Percentiles rank a stretch among this genome's conserved stretches.
phyloP scores from a whole-genome alignment of 805 yeast genomes.

The Yamadazyma nakazawae region DNA sequence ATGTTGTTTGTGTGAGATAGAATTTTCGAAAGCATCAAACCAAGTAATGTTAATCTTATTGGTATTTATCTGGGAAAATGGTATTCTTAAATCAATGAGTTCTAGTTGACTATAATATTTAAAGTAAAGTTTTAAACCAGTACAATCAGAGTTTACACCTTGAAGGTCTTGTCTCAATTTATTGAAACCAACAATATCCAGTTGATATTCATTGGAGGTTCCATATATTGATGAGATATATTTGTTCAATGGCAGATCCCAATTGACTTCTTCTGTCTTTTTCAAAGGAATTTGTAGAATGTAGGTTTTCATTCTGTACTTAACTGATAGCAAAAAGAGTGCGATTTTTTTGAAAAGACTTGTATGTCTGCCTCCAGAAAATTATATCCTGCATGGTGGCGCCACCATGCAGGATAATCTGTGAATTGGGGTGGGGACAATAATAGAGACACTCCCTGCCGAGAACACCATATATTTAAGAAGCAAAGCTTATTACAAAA shows the following conservation, averaged over 20 bases:
- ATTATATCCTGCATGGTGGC: no score
- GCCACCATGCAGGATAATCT: no score
- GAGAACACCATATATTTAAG: no score
- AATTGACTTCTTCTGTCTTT: slow-evolving; percentile 57
- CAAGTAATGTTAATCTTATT: slow-evolving; percentile 64
- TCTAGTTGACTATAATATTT: slow-evolving; percentile 81
- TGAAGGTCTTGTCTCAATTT: slow-evolving; percentile 57
- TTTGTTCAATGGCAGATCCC: slow-evolving; percentile 57
- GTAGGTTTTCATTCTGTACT: slow-evolving; percentile 22
- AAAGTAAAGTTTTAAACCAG: slow-evolving; percentile 54
- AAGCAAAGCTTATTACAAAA: no score
- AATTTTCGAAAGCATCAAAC: slow-evolving; percentile 65
- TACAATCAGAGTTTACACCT: slow-evolving; percentile 42
- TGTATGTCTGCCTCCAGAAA: no score
- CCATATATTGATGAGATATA: slow-evolving; percentile 67
- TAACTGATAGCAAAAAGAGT: neutral
- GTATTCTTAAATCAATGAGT: slow-evolving; percentile 71
- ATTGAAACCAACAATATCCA: slow-evolving; percentile 54
- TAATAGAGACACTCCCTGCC: no score
- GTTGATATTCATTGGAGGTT: slow-evolving; percentile 49
- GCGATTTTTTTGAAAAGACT: neutral
- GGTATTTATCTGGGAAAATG: slow-evolving; percentile 48
- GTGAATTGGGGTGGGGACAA: no score
- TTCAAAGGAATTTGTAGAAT: slow-evolving; percentile 31
- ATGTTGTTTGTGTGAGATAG: slow-evolving; percentile 57